These are phyloP conservation scores for Miscanthus lutarioriparius DNA, from an alignment of 176 grass and related monocot genomes.

Conservation along the genomic window DNA sequence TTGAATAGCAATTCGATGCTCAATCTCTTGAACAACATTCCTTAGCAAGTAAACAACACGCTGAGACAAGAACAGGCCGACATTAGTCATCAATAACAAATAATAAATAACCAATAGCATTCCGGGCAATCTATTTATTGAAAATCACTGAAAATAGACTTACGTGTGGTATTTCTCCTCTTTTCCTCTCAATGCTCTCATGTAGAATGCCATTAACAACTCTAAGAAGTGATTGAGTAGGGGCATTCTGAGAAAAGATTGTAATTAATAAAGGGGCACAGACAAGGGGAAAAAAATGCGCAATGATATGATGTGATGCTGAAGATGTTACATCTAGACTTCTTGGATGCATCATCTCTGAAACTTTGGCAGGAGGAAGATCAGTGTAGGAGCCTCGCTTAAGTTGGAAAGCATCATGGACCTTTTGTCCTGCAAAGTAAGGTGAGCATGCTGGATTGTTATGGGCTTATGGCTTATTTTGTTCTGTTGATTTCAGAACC, in stretches of 20 bases:
- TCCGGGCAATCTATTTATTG: not conserved
- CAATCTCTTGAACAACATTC: constrained; percentile 94
- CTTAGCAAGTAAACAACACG: constrained; percentile 82
- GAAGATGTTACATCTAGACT: constrained; percentile 91
- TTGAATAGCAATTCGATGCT: constrained; percentile 90
- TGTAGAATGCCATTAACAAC: constrained; percentile 93
- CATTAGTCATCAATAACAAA: constrained; percentile 35
- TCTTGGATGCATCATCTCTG: constrained; percentile 89
- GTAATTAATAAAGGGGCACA: constrained; percentile 16
- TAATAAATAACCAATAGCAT: constrained; percentile 17
- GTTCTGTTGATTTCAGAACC: not conserved
- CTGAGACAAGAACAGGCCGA: constrained; percentile 43
- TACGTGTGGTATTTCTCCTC: constrained; percentile 99
- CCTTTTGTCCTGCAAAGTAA: constrained; percentile 69
- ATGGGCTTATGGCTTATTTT: not conserved
- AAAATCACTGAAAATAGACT: constrained; percentile 27
- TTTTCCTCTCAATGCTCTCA: constrained; percentile 97
- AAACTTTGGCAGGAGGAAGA: constrained; percentile 76
- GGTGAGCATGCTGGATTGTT: constrained; percentile 21
- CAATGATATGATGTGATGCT: constrained; percentile 19
- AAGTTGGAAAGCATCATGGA: constrained; percentile 67
- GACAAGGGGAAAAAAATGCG: not conserved
- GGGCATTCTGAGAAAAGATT: constrained; percentile 67
- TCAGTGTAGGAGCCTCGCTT: constrained; percentile 75
- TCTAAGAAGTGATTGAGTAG: constrained; percentile 94